These are phyloP conservation scores for Phytophthora vignae DNA, from an alignment of 352 stramenopile species.

Conservation along the genomic window DNA sequence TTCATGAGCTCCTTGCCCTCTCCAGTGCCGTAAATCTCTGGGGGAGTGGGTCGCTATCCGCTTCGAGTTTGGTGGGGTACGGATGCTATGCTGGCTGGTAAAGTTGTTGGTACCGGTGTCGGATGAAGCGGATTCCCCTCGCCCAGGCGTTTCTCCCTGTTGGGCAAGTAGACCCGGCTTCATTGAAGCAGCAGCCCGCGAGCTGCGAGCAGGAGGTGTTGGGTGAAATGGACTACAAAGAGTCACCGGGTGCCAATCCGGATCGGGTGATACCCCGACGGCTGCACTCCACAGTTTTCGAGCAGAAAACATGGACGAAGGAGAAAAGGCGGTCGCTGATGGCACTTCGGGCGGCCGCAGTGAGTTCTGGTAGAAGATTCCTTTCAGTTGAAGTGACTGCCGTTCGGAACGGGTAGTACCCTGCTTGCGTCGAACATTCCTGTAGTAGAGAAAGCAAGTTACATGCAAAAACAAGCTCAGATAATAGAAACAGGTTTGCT, in stretches of 20 bases:
- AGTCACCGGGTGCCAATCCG: slow-evolving; percentile 11
- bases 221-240: slow-evolving; percentile 5
- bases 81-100: background rate
- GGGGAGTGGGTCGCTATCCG: slow-evolving; percentile 18
- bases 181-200: background rate
- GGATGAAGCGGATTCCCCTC: background rate
- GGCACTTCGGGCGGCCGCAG: slow-evolving; percentile 29
- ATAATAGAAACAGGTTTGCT: background rate
- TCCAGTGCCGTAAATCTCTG: too few relatives aligned
- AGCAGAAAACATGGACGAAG: slow-evolving; percentile 4
- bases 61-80: slow-evolving; percentile 15
- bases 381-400: slow-evolving; percentile 15
- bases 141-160: slow-evolving; percentile 3
- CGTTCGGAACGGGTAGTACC: background rate
- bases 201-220: slow-evolving; percentile 2
- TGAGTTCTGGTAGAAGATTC: slow-evolving; percentile 39
- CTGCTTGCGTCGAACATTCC: slow-evolving; percentile 3
- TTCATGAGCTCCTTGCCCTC: too few relatives aligned
- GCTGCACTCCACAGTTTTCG: slow-evolving; percentile 16
- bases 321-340: slow-evolving; percentile 7
- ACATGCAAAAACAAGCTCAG: slow-evolving; percentile 2
- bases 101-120: background rate
- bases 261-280: background rate
- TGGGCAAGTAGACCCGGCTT: background rate
- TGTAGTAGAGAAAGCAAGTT: slow-evolving; percentile 1